These are phyloP conservation scores for Saccharomycopsis sp. DNA, from an alignment of 805 yeast species.

Conservation along the genomic window DNA sequence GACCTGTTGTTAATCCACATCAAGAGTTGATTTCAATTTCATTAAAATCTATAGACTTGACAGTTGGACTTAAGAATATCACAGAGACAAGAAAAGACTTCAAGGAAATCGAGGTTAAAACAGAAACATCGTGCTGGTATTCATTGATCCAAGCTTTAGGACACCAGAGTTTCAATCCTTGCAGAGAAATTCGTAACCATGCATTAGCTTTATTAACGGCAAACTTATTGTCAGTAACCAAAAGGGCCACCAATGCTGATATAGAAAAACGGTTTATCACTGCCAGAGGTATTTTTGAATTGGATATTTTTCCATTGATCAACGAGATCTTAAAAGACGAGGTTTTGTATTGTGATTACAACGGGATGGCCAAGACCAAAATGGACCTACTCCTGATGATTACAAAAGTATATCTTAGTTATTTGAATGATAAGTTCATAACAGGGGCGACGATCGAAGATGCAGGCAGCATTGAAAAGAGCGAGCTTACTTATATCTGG, in stretches of 20 bases:
- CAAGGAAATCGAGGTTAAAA: constrained; percentile 29
- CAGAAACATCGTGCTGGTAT: constrained; percentile 31
- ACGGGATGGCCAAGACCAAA: constrained; percentile 61
- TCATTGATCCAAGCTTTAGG: constrained; percentile 78
- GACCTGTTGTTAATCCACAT: constrained; percentile 34
- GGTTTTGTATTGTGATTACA: constrained; percentile 49
- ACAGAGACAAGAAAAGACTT: constrained; percentile 30
- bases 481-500: constrained; percentile 20
- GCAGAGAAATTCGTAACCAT: constrained; percentile 62
- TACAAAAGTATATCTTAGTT: constrained; percentile 56
- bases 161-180: constrained; percentile 85
- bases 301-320: constrained; percentile 69
- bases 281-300: constrained; percentile 56
- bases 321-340: constrained; percentile 63
- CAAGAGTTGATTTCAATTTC: constrained; percentile 53
- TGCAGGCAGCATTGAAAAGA: constrained; percentile 1
- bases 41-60: constrained; percentile 53
- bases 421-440: constrained; percentile 28
- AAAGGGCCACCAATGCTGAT: constrained; percentile 30
- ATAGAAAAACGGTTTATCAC: constrained; percentile 33
- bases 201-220: constrained; percentile 59
- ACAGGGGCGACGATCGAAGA: constrained; percentile 2
- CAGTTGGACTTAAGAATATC: constrained; percentile 42
- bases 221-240: constrained; percentile 38
- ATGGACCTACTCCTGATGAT: constrained; percentile 59